These are phyloP conservation scores for Fraxinus velutina DNA, from an alignment of 305 asterid species.

Conservation along the genomic window DNA sequence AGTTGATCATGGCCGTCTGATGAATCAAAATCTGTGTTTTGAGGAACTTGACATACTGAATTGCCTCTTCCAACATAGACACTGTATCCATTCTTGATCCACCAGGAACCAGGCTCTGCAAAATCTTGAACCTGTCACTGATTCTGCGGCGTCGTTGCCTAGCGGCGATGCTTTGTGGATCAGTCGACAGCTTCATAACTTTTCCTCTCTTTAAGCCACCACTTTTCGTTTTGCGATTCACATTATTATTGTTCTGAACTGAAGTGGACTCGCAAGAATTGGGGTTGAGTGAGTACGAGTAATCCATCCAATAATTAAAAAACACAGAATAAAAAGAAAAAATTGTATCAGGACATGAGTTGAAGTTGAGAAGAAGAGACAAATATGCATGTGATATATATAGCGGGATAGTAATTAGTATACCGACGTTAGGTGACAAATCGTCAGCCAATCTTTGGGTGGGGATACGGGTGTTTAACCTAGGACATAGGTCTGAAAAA, in stretches of 20 bases:
- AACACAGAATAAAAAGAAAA: neutral
- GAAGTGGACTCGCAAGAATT: constrained; percentile 26
- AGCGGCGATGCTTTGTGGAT: constrained; percentile 83
- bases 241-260: neutral
- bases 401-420: neutral
- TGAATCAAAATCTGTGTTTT: constrained; percentile 65
- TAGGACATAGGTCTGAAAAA: constrained; percentile 23
- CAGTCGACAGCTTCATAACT: constrained; percentile 57
- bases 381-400: constrained; percentile 11
- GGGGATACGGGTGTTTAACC: constrained; percentile 24
- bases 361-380: neutral
- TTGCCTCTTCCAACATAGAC: constrained; percentile 79
- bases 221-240: constrained; percentile 21
- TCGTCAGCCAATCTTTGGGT: constrained; percentile 21
- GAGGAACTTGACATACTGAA: constrained; percentile 70
- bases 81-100: constrained; percentile 72
- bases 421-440: neutral
- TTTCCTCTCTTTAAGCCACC: constrained; percentile 4
- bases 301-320: constrained; percentile 27
- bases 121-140: constrained; percentile 69
- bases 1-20: constrained; percentile 42
- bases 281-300: constrained; percentile 25
- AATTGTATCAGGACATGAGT: neutral
- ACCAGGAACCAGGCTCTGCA: constrained; percentile 71
- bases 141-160: constrained; percentile 73